Base-by-base conservation (phyloP, 2,329 filamentous ascomycete species). In the Pestalotiopsis sp. region DNA sequence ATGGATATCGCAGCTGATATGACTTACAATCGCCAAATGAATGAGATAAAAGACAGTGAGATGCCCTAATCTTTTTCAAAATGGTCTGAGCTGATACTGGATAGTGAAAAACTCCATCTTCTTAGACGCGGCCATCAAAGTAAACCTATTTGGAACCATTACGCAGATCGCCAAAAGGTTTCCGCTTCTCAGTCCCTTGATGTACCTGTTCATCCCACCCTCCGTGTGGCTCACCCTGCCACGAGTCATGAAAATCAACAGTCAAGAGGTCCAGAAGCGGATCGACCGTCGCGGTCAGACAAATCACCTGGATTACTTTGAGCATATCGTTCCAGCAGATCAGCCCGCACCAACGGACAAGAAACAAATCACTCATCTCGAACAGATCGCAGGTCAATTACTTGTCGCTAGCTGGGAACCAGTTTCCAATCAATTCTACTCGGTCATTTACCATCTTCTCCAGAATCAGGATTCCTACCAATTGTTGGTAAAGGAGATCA, bases 401-500 rank as follows among this genome's bases (percentile, higher is more conserved):
- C 14, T 68, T 14, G 36, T 75, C 9, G 73, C 72, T 5, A 68
- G 70, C 4, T 74, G 56, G 31, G 70, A 68, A 2, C 74, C 71
- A 1, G 61, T 71, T 49, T 61, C 45, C 6, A 69, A 70, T 25
- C 52, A 38, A 57, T 68, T 69, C 17, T 72, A 73, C 57, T 62
- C 59, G 12, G 20, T 45, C 3, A 59, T 75, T 5, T 63, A 70
- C 23, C 68, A 72, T 36, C 68, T 76, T 5, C 68, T 79, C 6
- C 64, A 69, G 1, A 76, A 78, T 56, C 78, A 75, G 2, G 67
- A 73, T 1, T 68, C 65, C 3, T 76, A 70, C 13, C 68, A 63
- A 6, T 71, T 72, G 6, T 70, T 82, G 14, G 71, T 64, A 0
- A 41, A 73, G 6, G 80, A 82, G 56, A 76, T 83, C 63, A 74